Conservation (phyloP, 805 yeast genomes). For the Candida mattraensis region DNA sequence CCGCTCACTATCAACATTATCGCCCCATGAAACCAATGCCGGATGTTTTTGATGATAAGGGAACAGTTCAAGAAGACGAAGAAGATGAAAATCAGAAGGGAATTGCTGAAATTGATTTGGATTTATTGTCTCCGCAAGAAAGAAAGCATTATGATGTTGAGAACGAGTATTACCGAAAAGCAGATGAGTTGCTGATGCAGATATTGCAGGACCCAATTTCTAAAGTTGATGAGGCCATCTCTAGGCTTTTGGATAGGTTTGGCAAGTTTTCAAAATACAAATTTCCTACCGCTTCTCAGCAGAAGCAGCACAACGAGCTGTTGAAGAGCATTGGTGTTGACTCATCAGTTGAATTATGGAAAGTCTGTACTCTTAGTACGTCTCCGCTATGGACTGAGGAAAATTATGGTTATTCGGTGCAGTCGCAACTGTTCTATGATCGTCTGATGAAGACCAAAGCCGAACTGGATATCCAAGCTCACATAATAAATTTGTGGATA, state of each 20-base stretch:
- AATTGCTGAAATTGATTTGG: conserved; percentile 24
- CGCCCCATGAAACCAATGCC: conserved; percentile 36
- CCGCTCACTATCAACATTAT: conserved; percentile 62
- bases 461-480: conserved; percentile 53
- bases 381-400: conserved; percentile 6
- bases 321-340: conserved; percentile 3
- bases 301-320: conserved; percentile 5
- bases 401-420: conserved; percentile 19
- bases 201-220: conserved; percentile 45
- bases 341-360: conserved; percentile 1
- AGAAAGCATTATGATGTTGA: conserved; percentile 46
- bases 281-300: conserved; percentile 1
- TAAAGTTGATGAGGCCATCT: conserved; percentile 34
- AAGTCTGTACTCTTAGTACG: conserved; percentile 5
- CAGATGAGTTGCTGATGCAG: conserved; percentile 58
- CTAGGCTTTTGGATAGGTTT: conserved; percentile 25
- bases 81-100: conserved; percentile 25
- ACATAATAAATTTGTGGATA: conserved; percentile 52
- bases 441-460: conserved; percentile 24
- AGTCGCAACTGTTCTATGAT: conserved; percentile 25
- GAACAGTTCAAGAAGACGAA: conserved; percentile 22
- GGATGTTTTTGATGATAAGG: conserved; percentile 33
- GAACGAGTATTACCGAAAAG: conserved; percentile 52
- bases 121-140: conserved; percentile 22
- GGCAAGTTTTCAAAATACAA: conserved; percentile 6